Conservation (phyloP, 2,329 filamentous ascomycete species). For the Monosporascus sp. region DNA sequence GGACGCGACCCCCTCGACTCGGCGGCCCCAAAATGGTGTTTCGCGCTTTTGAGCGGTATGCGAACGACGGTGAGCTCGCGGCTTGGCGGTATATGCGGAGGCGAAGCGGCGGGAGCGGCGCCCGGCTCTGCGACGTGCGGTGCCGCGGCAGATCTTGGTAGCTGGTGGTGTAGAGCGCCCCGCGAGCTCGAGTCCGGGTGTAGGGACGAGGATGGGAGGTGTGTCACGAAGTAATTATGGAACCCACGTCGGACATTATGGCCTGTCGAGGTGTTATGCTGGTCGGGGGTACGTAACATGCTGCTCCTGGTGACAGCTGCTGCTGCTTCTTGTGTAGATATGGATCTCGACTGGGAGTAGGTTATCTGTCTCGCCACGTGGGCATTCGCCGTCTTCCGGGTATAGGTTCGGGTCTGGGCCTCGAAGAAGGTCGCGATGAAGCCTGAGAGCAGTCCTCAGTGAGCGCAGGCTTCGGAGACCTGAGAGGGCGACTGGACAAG, state of each 20-base stretch:
- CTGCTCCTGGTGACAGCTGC: not conserved
- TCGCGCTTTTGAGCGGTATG: slow-evolving; percentile 87
- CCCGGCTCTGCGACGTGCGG: slow-evolving; percentile 61
- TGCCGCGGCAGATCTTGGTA: slow-evolving; percentile 77
- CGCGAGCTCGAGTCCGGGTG: slow-evolving; percentile 74
- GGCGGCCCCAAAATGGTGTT: slow-evolving; percentile 87
- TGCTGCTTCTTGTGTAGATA: slow-evolving; percentile 6
- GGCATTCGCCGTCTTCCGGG: slow-evolving; percentile 1
- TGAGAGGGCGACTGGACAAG: slow-evolving; percentile 3
- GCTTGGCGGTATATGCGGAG: slow-evolving; percentile 52
- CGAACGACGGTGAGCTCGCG: slow-evolving; percentile 89
- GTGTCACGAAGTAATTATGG: slow-evolving; percentile 96
- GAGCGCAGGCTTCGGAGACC: not conserved
- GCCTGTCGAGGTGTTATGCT: slow-evolving; percentile 4
- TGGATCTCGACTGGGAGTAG: slow-evolving; percentile 2
- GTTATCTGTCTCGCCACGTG: slow-evolving; percentile 3
- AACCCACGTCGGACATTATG: slow-evolving; percentile 50
- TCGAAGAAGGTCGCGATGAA: slow-evolving; percentile 28
- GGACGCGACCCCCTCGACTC: slow-evolving; percentile 75
- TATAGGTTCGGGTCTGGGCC: slow-evolving; percentile 13
- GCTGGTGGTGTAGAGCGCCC: slow-evolving; percentile 69
- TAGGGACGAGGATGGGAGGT: slow-evolving; percentile 86
- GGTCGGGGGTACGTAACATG: slow-evolving; percentile 2
- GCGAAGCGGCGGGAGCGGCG: slow-evolving; percentile 52
- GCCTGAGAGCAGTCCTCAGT: slow-evolving; percentile 13